A percentile compares a stretch with the other conserved stretches of the same genome.
phyloP scores from a whole-genome alignment of 306 rosid genomes.

The Acacia crassicarpa region DNA sequence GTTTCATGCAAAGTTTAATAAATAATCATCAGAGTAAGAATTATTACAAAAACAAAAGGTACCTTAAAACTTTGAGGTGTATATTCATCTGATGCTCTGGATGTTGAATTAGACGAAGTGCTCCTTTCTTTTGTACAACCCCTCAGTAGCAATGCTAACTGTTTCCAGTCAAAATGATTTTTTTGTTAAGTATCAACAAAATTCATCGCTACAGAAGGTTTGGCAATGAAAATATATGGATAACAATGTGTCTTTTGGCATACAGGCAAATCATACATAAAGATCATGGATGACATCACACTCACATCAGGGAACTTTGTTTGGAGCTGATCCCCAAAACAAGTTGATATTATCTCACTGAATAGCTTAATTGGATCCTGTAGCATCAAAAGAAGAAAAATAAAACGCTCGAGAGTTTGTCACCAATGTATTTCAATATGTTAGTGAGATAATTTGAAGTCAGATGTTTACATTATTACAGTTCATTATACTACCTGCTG shows the following conservation, averaged over 20 bases:
- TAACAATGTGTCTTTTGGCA: not conserved
- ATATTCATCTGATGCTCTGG: constrained; percentile 38
- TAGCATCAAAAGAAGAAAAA: constrained; percentile 11
- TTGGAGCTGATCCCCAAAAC: constrained; percentile 54
- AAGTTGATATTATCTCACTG: constrained; percentile 51
- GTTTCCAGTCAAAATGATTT: constrained; percentile 15
- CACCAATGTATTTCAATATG: not conserved
- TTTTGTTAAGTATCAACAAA: not conserved
- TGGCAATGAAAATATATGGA: not conserved
- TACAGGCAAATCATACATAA: constrained; percentile 17
- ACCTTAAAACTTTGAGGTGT: constrained; percentile 49
- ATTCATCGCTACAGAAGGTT: not conserved
- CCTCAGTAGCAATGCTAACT: constrained; percentile 42
- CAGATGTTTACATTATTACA: constrained; percentile 4
- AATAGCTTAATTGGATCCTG: constrained; percentile 65
- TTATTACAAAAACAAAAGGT: constrained; percentile 19
- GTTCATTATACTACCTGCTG: not conserved
- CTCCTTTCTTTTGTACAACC: constrained; percentile 45
- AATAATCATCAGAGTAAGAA: not conserved
- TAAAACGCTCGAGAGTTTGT: not conserved
- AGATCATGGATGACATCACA: constrained; percentile 20
- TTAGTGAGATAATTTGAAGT: not conserved
- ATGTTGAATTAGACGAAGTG: constrained; percentile 27
- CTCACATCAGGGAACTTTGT: constrained; percentile 66
- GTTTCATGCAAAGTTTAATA: not conserved